Evolutionary conservation across 2,329 filamentous ascomycete species (phyloP), one percentile per base, ranked within the genome.

Genomic region (Colletotrichum liriopes): DNA sequence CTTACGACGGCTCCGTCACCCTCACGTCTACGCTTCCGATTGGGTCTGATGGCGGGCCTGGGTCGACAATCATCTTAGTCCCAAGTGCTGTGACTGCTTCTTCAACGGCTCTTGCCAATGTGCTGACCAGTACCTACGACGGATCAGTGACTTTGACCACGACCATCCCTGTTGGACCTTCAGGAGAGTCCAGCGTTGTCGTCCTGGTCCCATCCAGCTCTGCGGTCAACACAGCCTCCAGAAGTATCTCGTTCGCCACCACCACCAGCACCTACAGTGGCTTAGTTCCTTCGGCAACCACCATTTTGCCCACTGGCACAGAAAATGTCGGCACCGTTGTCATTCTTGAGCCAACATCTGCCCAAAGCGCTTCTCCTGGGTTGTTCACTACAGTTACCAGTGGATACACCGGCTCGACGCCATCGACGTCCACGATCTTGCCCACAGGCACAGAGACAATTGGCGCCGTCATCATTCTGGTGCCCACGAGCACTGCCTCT

Each of bases 171-270:
- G n/a, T 16, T 7, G 67, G 62, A 7, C 62, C 62, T 8, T 71
- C 67, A 6, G 67, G 67, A 1, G 45, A 65, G 20, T 39, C 63
- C 18, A 20, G 37, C 2, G 20, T 32, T 2, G 18, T 62, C 5
- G 62, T 65, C 8, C 37, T 70, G n/a, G 55, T 43, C 7, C 52
- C 58, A 9, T 52, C 62, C 12, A 43, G 37, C 29, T n/a, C n/a
- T 18, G 37, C 16, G 26, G 16, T 26, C 23, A 12, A 18, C 54
- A 39, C 37, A 6, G 8, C 61, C 16, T 58, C 61, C 35, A 39
- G 67, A 35, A 59, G 43, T 41, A 45, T 70, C 54, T 70, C 67
- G 16, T 65, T 70, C 45, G 67, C 41, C 18, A 69, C 67, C 23
- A 39, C 65, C 43, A 69, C 67, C 3, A 65, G 61, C 23, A 45